These are phyloP conservation scores for Lachancea thermotolerans DNA, from an alignment of 805 yeast genomes.

Conservation along the genomic window DNA sequence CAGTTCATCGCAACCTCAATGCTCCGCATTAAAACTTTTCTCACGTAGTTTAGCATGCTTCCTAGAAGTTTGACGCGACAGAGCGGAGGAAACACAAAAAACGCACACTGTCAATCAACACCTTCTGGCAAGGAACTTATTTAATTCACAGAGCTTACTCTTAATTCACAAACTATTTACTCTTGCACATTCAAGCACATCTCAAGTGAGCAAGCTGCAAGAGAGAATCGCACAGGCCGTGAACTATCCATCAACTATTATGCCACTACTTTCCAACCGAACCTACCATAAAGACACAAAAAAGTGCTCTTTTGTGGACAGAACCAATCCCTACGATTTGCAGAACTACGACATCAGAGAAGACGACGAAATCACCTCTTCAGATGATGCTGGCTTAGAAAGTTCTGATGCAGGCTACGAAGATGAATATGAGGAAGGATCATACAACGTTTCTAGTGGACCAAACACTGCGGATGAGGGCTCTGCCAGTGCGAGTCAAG, in stretches of 20 bases:
- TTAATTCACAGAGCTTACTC: background rate
- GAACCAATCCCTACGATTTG: conserved; percentile 1
- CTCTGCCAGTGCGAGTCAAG: background rate
- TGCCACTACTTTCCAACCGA: conserved; percentile 6
- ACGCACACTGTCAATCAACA: background rate
- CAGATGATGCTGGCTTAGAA: conserved; percentile 12
- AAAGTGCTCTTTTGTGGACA: background rate
- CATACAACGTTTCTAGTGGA: conserved; percentile 10
- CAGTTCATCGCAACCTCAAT: no score
- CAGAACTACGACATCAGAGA: conserved; percentile 10
- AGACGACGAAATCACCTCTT: conserved; percentile 15
- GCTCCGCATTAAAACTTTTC: no score
- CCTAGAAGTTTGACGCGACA: background rate
- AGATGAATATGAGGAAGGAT: conserved; percentile 7
- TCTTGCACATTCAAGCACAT: background rate
- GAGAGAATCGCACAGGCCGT: background rate
- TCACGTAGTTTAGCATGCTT: no score
- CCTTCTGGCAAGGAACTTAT: background rate
- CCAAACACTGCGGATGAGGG: conserved; percentile 1
- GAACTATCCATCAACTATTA: background rate
- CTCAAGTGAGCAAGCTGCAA: background rate
- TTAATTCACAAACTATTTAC: background rate
- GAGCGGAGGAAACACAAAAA: background rate
- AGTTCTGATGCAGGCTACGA: background rate
- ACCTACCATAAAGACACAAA: background rate